Base-by-base conservation (phyloP, 805 yeast genomes). In the Saturnispora kantuleensis region DNA sequence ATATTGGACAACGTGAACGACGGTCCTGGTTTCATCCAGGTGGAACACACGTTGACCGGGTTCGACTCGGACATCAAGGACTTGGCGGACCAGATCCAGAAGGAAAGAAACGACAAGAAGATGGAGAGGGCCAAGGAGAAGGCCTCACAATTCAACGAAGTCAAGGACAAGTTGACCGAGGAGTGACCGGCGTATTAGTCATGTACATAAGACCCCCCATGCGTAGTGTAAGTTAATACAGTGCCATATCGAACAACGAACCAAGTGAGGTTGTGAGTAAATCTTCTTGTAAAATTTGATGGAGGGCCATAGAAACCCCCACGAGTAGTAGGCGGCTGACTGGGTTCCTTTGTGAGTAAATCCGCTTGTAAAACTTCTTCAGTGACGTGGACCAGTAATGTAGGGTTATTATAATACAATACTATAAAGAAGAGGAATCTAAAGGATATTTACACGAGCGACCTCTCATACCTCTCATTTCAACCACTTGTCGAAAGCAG, bases 401-500 rank as follows among this genome's bases (percentile, higher is more conserved):
- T 21, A 21, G 8, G 26, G 26, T 21, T 21, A 21, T 17, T 17
- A 17, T 17, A 17, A 17, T 17, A 17, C 18, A 17, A 17, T 21
- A 21, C 10, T 35, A 11, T 34, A 34, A 34, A 16, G 3, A 35
- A 35, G 17, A 35, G 5, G 21, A 12, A 35, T 12, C 21, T 12
- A 32, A 13, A 32, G 16, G 12, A 18, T 10, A n/a, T 16, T 33
- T 10, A 28, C 9, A n/a, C 15, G n/a, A 28, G 17, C n/a, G n/a
- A 26, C 15, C 10, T 13, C 31, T 12, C 16, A 13, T n/a, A 21
- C 10, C 16, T 18, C 15, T 38, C 49, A 44, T 37, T 48, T 44
- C 52, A 86, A 64, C 47, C 82, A 54, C 54, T 78, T 78, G 65
- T 93, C 98, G 57, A 89, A 88, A 49, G 95, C 95, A 49, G 98